Evolutionary conservation across 1,284 basidiomycete species (phyloP).

Genomic region (Moesziomyces aphidis): DNA sequence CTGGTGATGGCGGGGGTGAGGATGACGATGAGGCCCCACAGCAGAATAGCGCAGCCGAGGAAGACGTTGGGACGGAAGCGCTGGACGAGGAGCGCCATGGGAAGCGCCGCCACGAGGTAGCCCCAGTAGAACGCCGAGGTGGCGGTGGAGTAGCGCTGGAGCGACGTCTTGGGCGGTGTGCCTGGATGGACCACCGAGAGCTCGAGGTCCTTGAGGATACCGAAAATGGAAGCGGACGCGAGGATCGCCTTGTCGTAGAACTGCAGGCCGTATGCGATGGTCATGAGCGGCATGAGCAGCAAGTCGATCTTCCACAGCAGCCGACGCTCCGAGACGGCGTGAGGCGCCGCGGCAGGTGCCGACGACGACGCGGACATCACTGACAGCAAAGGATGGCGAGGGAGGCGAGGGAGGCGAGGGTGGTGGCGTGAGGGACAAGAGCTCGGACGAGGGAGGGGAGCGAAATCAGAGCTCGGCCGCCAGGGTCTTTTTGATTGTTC

Average conservation of each 20-base stretch:
- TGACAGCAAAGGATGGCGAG: background rate
- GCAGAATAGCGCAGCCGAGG: constrained; percentile 53
- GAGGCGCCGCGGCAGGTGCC: background rate
- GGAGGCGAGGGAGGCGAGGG: too few relatives aligned
- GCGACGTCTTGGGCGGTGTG: constrained; percentile 54
- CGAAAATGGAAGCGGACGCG: constrained; percentile 71
- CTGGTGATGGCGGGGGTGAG: constrained; percentile 69
- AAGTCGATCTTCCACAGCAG: constrained; percentile 53
- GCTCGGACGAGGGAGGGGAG: too few relatives aligned
- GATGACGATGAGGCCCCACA: constrained; percentile 71
- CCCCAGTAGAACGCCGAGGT: constrained; percentile 71
- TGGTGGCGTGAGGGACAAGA: too few relatives aligned
- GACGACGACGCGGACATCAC: background rate
- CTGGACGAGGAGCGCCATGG: constrained; percentile 70
- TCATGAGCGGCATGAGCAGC: constrained; percentile 69
- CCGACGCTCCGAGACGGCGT: constrained; percentile 35
- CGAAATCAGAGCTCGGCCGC: too few relatives aligned
- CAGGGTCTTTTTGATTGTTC: too few relatives aligned
- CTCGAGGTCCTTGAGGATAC: constrained; percentile 70
- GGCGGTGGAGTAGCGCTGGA: constrained; percentile 51
- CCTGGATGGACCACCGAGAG: constrained; percentile 63
- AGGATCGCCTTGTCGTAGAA: constrained; percentile 72
- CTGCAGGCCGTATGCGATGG: constrained; percentile 70
- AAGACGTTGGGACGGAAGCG: constrained; percentile 69
- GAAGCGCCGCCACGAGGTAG: constrained; percentile 70